phyloP scores from a whole-genome alignment of 108 stramenopile genomes.

The Nannochloropsis gaditana region DNA sequence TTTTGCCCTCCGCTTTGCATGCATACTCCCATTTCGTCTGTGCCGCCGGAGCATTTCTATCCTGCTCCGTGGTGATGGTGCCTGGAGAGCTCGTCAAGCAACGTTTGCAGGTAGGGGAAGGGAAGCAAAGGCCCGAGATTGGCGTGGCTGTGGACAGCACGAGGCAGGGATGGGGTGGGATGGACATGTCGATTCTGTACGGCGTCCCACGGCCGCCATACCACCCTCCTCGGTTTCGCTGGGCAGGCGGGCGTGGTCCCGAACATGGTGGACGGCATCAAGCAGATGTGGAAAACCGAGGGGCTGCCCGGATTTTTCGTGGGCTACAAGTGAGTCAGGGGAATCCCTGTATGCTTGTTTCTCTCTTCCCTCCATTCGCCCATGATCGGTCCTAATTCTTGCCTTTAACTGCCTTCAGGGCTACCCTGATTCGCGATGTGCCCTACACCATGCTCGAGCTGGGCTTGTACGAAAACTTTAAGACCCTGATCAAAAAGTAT shows the following conservation, averaged over 20 bases:
- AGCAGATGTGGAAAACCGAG: slow-evolving; percentile 33
- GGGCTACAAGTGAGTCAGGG: slow-evolving; percentile 31
- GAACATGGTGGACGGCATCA: slow-evolving; percentile 29
- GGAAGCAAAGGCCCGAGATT: too few relatives aligned
- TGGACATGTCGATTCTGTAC: too few relatives aligned
- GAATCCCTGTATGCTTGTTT: not conserved
- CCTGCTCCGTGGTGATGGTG: slow-evolving; percentile 54
- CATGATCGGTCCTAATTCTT: not conserved
- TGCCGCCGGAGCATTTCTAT: slow-evolving; percentile 54
- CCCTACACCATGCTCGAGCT: slow-evolving; percentile 64
- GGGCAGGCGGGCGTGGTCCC: slow-evolving; percentile 36
- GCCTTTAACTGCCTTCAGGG: not conserved
- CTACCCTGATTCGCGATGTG: slow-evolving; percentile 54
- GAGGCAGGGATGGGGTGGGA: too few relatives aligned
- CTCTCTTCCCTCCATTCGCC: not conserved
- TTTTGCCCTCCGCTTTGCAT: slow-evolving; percentile 31
- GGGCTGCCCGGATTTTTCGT: slow-evolving; percentile 49
- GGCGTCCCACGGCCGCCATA: too few relatives aligned
- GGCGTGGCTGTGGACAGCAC: too few relatives aligned
- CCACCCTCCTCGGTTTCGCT: not conserved
- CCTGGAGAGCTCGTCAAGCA: slow-evolving; percentile 63
- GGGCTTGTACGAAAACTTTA: slow-evolving; percentile 57
- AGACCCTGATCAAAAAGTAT: slow-evolving; percentile 23
- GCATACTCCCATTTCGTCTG: slow-evolving; percentile 31
- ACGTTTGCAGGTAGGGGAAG: slow-evolving; percentile 43